Conservation (phyloP, 768 basidiomycete species). For the Amanita pallidorosea region DNA sequence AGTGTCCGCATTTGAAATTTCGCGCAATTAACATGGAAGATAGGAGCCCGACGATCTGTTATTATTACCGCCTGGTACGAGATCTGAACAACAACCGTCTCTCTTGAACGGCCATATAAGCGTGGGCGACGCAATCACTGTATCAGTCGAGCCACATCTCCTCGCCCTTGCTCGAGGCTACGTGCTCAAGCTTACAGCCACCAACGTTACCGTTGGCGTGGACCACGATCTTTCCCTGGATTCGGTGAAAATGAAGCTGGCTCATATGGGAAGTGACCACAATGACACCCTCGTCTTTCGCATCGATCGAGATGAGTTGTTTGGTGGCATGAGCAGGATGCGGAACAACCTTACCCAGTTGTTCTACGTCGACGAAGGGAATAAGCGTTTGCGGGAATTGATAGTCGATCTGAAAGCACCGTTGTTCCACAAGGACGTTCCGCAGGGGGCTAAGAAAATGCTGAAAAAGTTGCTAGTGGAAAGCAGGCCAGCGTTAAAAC, state of each 20-base stretch:
- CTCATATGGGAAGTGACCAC: not conserved
- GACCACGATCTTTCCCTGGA: too few species aligned
- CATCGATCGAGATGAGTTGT: constrained; percentile 90
- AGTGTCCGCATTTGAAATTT: not conserved
- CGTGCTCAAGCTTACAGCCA: too few species aligned
- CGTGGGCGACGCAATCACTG: too few species aligned
- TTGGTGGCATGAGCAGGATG: constrained; percentile 78
- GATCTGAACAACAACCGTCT: not conserved
- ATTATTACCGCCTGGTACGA: not conserved
- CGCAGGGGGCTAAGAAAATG: not conserved
- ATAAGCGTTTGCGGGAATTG: constrained; percentile 53
- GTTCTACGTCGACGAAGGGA: constrained; percentile 60
- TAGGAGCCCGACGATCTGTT: not conserved
- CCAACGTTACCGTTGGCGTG: too few species aligned
- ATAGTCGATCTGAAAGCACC: constrained; percentile 78
- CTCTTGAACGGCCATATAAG: constrained; percentile 26
- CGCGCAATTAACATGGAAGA: not conserved
- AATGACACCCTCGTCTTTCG: constrained; percentile 43
- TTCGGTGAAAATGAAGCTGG: too few species aligned
- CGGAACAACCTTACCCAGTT: constrained; percentile 84
- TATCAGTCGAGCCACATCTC: too few species aligned
- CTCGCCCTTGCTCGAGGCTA: too few species aligned
- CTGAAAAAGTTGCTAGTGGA: constrained; percentile 4
- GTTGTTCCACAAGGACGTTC: constrained; percentile 27
- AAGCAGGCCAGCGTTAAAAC: not conserved